Evolutionary conservation across 208 protist species (phyloP).

Genomic region (Acanthamoeba royreba): DNA sequence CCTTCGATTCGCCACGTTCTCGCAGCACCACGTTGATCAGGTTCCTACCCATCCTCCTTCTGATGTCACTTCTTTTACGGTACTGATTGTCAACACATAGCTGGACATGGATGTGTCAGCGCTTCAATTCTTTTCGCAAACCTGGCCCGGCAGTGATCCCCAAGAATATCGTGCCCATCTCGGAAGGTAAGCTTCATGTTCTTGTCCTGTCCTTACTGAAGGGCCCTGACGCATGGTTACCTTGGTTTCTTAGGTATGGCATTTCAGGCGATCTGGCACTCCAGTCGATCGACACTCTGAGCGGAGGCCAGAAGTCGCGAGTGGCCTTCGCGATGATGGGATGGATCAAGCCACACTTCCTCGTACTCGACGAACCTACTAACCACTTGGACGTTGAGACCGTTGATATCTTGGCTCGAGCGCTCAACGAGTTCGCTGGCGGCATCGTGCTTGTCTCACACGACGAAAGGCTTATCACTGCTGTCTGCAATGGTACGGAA

Average conservation of each 20-base stretch:
- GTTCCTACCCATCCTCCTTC: too few species aligned
- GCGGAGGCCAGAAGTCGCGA: slow-evolving; percentile 93
- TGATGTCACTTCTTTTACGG: neutral
- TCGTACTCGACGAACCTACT: slow-evolving; percentile 78
- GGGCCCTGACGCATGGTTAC: too few species aligned
- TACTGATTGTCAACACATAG: too few species aligned
- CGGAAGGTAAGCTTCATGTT: slow-evolving; percentile 33
- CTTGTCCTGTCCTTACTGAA: too few species aligned
- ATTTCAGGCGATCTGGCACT: slow-evolving; percentile 88
- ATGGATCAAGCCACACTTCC: slow-evolving; percentile 80
- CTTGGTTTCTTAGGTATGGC: slow-evolving; percentile 88
- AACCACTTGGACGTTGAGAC: slow-evolving; percentile 97
- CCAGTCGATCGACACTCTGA: slow-evolving; percentile 91
- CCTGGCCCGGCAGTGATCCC: slow-evolving; percentile 22
- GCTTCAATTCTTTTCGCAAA: neutral
- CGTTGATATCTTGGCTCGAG: slow-evolving; percentile 84
- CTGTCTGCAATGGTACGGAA: slow-evolving; percentile 41
- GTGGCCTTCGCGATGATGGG: slow-evolving; percentile 94
- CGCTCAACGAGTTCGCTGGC: slow-evolving; percentile 82
- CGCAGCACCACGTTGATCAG: slow-evolving; percentile 95
- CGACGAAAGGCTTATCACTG: slow-evolving; percentile 75
- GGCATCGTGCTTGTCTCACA: slow-evolving; percentile 95
- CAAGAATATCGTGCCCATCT: slow-evolving; percentile 18
- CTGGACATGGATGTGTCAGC: slow-evolving; percentile 37
- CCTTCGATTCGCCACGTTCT: slow-evolving; percentile 84